These are phyloP conservation scores for Pseudozyma hubeiensis DNA, from an alignment of 1,284 basidiomycete species.

Conservation along the genomic window DNA sequence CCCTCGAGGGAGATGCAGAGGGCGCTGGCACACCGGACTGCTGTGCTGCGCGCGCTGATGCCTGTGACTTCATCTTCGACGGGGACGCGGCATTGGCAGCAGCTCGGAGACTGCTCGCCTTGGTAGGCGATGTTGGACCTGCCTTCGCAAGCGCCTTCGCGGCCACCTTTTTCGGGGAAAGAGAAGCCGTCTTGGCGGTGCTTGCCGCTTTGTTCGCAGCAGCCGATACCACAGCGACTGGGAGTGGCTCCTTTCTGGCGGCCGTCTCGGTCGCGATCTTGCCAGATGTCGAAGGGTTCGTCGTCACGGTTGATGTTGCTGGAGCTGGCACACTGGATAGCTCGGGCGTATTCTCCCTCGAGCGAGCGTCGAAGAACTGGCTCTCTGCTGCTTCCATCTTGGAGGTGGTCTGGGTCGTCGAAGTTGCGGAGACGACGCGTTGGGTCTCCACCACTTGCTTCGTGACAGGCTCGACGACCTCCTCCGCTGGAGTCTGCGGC, in stretches of 20 bases:
- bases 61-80: slow-evolving; percentile 29
- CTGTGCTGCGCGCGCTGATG: slow-evolving; percentile 19
- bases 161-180: slow-evolving; percentile 47
- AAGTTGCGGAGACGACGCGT: slow-evolving; percentile 29
- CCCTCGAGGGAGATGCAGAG: slow-evolving; percentile 37
- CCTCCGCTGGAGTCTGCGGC: slow-evolving; percentile 30
- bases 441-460: slow-evolving; percentile 1
- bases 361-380: slow-evolving; percentile 47
- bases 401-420: slow-evolving; percentile 20
- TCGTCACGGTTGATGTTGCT: slow-evolving; percentile 1
- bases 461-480: slow-evolving; percentile 1
- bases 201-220: slow-evolving; percentile 13
- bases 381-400: slow-evolving; percentile 24
- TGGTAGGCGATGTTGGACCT: slow-evolving; percentile 42
- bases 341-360: slow-evolving; percentile 33
- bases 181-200: slow-evolving; percentile 23
- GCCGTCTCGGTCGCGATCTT: not conserved
- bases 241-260: slow-evolving; percentile 7
- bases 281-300: not conserved
- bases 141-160: slow-evolving; percentile 41
- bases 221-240: not conserved
- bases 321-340: slow-evolving; percentile 7
- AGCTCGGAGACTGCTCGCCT: slow-evolving; percentile 40
- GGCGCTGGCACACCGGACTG: slow-evolving; percentile 23
- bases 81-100: slow-evolving; percentile 36